phyloP scores from a whole-genome alignment of 1,284 basidiomycete species.

The Phylloboletellus chloephorus region DNA sequence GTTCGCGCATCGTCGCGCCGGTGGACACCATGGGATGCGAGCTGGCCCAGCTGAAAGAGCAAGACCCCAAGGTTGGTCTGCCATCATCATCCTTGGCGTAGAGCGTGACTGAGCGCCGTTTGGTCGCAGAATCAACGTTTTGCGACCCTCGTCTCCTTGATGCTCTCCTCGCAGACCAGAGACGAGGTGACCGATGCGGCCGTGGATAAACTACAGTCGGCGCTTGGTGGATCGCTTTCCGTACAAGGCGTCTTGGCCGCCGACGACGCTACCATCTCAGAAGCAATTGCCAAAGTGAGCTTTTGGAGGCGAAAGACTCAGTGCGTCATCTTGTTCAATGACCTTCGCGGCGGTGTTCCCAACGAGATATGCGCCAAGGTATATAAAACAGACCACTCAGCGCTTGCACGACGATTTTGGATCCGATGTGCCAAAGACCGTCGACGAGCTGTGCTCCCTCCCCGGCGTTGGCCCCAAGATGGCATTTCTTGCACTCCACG shows the following conservation, averaged over 20 bases:
- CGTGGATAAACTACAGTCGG: slow-evolving; percentile 66
- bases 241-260: slow-evolving; percentile 69
- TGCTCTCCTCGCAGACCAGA: slow-evolving; percentile 95
- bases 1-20: slow-evolving; percentile 67
- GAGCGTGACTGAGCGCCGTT: neutral
- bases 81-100: no score
- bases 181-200: slow-evolving; percentile 87
- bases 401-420: slow-evolving; percentile 66
- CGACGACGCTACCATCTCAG: slow-evolving; percentile 56
- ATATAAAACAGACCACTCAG: slow-evolving; percentile 69
- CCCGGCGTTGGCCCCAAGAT: slow-evolving; percentile 92
- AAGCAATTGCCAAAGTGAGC: slow-evolving; percentile 84
- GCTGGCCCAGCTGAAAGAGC: slow-evolving; percentile 55
- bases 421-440: slow-evolving; percentile 81
- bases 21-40: slow-evolving; percentile 93
- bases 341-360: neutral
- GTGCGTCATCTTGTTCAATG: slow-evolving; percentile 35
- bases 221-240: slow-evolving; percentile 73
- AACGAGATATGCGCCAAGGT: slow-evolving; percentile 36
- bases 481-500: slow-evolving; percentile 81
- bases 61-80: slow-evolving; percentile 55
- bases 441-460: slow-evolving; percentile 78
- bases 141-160: slow-evolving; percentile 85
- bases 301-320: slow-evolving; percentile 88
- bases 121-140: slow-evolving; percentile 65